Conservation (phyloP, 495 filamentous ascomycete species). For the Podospora bellae-mahoneyi region DNA sequence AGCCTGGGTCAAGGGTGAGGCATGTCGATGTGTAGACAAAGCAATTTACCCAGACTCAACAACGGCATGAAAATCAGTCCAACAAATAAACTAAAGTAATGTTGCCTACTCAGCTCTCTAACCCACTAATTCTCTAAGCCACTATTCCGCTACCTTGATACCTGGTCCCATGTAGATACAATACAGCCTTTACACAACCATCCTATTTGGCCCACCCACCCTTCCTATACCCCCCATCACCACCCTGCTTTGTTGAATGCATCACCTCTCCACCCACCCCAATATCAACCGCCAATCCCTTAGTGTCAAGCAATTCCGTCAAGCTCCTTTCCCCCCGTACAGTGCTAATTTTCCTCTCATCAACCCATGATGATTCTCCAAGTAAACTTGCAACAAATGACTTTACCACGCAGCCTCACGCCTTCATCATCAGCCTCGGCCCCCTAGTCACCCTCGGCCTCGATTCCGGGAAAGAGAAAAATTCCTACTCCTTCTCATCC, state of each 20-base stretch:
- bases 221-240: background rate
- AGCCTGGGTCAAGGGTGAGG: too few relatives aligned
- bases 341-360: background rate
- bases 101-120: background rate
- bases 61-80: background rate
- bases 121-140: background rate
- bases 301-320: background rate
- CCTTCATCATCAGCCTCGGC: background rate
- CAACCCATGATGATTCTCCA: background rate
- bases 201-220: background rate
- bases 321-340: background rate
- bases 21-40: too few relatives aligned
- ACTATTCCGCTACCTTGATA: background rate
- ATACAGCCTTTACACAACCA: background rate
- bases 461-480: constrained; percentile 1
- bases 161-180: background rate
- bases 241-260: background rate
- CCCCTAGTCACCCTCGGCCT: background rate
- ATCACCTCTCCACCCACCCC: too few relatives aligned
- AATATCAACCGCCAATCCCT: background rate
- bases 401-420: background rate
- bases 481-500: constrained; percentile 25
- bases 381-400: background rate
- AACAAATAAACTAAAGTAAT: background rate
- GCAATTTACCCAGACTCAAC: too few relatives aligned